These are phyloP conservation scores for Trematosphaeria pertusa DNA, from an alignment of 2,329 filamentous ascomycete species.

Conservation along the genomic window DNA sequence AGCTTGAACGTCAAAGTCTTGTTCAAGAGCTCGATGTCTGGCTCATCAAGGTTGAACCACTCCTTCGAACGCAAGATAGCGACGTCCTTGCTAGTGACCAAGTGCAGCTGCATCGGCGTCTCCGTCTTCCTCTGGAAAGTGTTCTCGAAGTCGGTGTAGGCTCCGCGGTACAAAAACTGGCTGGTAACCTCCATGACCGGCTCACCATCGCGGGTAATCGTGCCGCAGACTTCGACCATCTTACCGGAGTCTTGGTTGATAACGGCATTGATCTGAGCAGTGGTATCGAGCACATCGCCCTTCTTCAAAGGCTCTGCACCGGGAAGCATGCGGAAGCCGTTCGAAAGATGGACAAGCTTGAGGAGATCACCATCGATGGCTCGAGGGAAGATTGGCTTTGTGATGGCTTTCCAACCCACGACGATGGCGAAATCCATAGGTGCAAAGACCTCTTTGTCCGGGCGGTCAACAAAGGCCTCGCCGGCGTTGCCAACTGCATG, in stretches of 20 bases:
- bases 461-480: conserved; percentile 94
- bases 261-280: conserved; percentile 94
- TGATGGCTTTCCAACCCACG: conserved; percentile 99
- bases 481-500: conserved; percentile 97
- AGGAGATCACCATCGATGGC: conserved; percentile 95
- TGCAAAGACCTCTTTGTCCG: conserved; percentile 90
- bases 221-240: conserved; percentile 99
- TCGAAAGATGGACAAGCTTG: conserved; percentile 95
- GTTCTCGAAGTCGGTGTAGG: conserved; percentile 93
- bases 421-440: conserved; percentile 99
- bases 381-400: conserved; percentile 97
- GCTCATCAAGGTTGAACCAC: conserved; percentile 91
- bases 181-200: conserved; percentile 98
- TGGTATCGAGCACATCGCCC: conserved; percentile 90
- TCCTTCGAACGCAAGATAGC: conserved; percentile 95
- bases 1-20: conserved; percentile 97
- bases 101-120: conserved; percentile 90
- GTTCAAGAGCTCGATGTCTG: conserved; percentile 84
- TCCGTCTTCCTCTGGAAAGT: conserved; percentile 98
- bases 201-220: conserved; percentile 81
- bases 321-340: conserved; percentile 97
- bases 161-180: conserved; percentile 95
- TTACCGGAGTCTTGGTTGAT: conserved; percentile 98
- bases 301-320: conserved; percentile 95
- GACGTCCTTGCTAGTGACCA: conserved; percentile 87